A percentile compares a stretch with the other conserved stretches of the same genome.
phyloP scores from a whole-genome alignment of 495 filamentous ascomycete species.

The Penicillium atrosanguineum region DNA sequence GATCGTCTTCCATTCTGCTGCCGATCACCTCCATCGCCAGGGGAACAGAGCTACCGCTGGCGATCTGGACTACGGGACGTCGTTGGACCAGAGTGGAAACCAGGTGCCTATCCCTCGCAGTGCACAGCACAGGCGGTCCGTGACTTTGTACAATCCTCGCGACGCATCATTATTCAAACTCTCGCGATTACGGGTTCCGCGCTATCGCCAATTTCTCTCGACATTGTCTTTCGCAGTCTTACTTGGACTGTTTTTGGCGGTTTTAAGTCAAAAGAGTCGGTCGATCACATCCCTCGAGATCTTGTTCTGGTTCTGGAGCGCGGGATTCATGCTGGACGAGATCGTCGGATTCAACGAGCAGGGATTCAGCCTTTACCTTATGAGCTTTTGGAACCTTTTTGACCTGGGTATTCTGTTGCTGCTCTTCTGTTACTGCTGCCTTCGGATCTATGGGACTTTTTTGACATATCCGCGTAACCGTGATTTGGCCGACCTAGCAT shows the following conservation, averaged over 20 bases:
- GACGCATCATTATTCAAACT: constrained; percentile 89
- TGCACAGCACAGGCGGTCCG: constrained; percentile 61
- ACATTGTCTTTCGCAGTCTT: constrained; percentile 80
- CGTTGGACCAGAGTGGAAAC: constrained; percentile 8
- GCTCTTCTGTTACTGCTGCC: constrained; percentile 80
- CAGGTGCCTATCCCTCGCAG: constrained; percentile 18
- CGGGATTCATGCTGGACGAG: constrained; percentile 96
- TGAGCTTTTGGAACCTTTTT: constrained; percentile 96
- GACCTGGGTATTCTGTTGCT: constrained; percentile 86
- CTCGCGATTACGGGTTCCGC: constrained; percentile 81
- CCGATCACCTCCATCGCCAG: constrained; percentile 73
- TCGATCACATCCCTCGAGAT: constrained; percentile 79
- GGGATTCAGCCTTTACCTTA: constrained; percentile 89
- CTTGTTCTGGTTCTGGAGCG: constrained; percentile 95
- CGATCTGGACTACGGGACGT: constrained; percentile 24
- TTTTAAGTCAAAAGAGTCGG: constrained; percentile 65
- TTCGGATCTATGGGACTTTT: constrained; percentile 82
- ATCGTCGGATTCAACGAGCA: constrained; percentile 90
- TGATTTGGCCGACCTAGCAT: constrained; percentile 72
- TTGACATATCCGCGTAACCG: constrained; percentile 64
- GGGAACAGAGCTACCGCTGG: constrained; percentile 27
- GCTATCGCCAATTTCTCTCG: constrained; percentile 84
- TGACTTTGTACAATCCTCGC: constrained; percentile 83
- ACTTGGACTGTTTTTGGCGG: constrained; percentile 77
- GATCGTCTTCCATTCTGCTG: constrained; percentile 84